phyloP scores from a whole-genome alignment of 306 rosid genomes.

The Trifolium pratense region DNA sequence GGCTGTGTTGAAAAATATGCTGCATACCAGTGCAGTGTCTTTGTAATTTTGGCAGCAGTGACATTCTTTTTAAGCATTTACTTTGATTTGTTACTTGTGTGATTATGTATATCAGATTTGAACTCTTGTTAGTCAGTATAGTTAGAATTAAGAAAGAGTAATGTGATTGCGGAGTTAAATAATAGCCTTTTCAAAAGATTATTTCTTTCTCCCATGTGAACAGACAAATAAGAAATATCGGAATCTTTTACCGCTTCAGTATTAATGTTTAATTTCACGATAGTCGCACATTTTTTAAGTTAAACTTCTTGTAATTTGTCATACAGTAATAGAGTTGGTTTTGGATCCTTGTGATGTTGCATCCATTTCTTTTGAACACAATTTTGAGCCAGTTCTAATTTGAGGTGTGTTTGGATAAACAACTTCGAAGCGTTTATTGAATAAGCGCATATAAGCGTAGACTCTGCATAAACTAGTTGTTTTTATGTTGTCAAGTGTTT shows the following conservation, averaged over 20 bases:
- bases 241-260: constrained; percentile 20
- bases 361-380: background rate
- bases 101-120: constrained; percentile 66
- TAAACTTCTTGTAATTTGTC: constrained; percentile 15
- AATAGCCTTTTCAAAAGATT: constrained; percentile 39
- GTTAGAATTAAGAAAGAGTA: constrained; percentile 64
- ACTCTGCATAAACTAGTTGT: background rate
- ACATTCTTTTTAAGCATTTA: constrained; percentile 57
- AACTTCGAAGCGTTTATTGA: background rate
- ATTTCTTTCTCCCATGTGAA: constrained; percentile 22
- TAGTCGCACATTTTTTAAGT: constrained; percentile 29
- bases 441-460: background rate
- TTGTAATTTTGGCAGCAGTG: constrained; percentile 80
- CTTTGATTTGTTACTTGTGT: constrained; percentile 45
- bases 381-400: background rate
- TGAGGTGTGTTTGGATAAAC: no score
- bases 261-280: constrained; percentile 31
- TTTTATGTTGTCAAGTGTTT: no score
- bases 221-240: constrained; percentile 38
- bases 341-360: background rate
- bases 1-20: constrained; percentile 68
- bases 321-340: background rate
- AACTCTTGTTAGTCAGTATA: constrained; percentile 56
- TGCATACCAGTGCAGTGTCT: constrained; percentile 64
- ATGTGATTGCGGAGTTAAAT: constrained; percentile 57